Evolutionary conservation across 2,329 filamentous ascomycete species (phyloP), one percentile per base, ranked within the genome.

Genomic region (Fusarium verrucosum): DNA sequence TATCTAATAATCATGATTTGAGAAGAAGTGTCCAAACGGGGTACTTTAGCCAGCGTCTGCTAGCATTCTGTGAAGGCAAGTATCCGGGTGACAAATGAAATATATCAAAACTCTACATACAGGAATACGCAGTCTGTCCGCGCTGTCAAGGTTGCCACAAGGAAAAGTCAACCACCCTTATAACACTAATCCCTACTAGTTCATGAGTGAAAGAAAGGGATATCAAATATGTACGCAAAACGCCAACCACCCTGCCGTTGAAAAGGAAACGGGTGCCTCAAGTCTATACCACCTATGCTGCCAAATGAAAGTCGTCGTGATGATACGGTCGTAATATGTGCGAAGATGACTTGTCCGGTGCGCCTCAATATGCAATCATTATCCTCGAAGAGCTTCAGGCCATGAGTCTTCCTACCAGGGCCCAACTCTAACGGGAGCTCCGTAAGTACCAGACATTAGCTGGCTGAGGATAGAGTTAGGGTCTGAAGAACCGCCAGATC

Each of bases 381-480:
- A 62, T 62, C 49, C 50, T 62, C 45, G 33, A 25, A 44, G 46
- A 50, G 36, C 42, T 40, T 44, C 23, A 44, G 23, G 44, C 30
- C 49, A 52, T 14, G 25, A 36, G 26, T n/a, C 28, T 14, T 19
- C 33, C 63, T 84, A 88, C 83, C 83, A 88, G 14, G 83, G 84
- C n/a, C 87, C 87, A 56, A 89, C 87, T 46, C 82, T 80, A 23
- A 89, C 87, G 10, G 87, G 82, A 23, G 85, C 79, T 30, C 85
- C 83, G 62, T 87, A 89, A 5, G 82, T 81, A 40, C 86, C 86
- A 58, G 83, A 86, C 68, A 89, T 80, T 26, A 89, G 78, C 73
- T 89, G 86, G 71, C 86, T 85, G 26, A 87, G 78, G 41, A 89
- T 87, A 11, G 86, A 89, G 67, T 80, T 80, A 38, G 82, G 79